phyloP scores from a whole-genome alignment of 805 yeast species.

The Yarrowia sp. region DNA sequence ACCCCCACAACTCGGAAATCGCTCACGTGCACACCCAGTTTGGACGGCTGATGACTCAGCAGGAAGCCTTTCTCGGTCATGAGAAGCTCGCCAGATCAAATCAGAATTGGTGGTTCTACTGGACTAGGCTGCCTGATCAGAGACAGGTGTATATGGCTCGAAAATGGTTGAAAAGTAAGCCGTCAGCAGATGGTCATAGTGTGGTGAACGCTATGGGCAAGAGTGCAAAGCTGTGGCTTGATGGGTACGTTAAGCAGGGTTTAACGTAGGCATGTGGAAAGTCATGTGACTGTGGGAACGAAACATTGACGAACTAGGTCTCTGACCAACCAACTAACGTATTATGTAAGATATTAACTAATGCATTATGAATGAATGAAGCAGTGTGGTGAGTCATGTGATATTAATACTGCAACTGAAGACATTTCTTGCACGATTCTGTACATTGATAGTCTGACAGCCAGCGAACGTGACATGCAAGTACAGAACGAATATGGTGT shows the following conservation, averaged over 20 bases:
- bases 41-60: constrained; percentile 24
- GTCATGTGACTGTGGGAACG: too few species aligned
- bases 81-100: constrained; percentile 42
- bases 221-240: constrained; percentile 47
- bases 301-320: too few species aligned
- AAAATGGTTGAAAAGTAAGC: constrained; percentile 42
- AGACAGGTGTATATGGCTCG: constrained; percentile 45
- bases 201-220: constrained; percentile 45
- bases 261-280: neutral
- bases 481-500: too few species aligned
- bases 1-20: neutral
- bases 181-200: constrained; percentile 41
- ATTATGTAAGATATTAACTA: too few species aligned
- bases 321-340: too few species aligned
- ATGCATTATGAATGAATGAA: too few species aligned
- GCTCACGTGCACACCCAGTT: constrained; percentile 29
- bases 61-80: constrained; percentile 18
- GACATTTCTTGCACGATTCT: too few species aligned
- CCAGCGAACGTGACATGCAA: too few species aligned
- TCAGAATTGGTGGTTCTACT: constrained; percentile 47
- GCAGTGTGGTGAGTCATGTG: too few species aligned
- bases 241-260: constrained; percentile 41
- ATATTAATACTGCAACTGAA: too few species aligned
- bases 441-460: too few species aligned
- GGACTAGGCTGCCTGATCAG: constrained; percentile 43